A percentile compares a stretch with the other conserved stretches of the same genome.
Conservation (phyloP, 192 early-diverging fungal species). For the Entrophospora sp. region DNA sequence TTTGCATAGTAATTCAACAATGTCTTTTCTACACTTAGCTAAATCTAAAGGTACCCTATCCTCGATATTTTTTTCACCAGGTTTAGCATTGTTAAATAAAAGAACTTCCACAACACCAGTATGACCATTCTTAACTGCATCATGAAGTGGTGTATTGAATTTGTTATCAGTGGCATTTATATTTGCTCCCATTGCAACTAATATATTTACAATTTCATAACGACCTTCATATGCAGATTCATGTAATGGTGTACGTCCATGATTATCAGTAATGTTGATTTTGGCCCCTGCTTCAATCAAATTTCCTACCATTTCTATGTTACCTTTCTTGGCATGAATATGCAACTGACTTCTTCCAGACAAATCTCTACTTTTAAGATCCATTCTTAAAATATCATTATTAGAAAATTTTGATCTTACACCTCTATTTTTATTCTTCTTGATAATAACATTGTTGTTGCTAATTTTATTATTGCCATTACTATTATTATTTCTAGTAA, state of each 20-base stretch:
- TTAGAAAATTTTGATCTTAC: background rate
- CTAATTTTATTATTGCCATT: background rate
- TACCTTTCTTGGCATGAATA: conserved; percentile 53
- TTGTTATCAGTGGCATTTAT: conserved; percentile 48
- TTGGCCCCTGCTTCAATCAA: conserved; percentile 56
- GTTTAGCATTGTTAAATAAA: conserved; percentile 33
- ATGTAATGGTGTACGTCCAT: conserved; percentile 52
- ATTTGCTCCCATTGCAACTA: conserved; percentile 49
- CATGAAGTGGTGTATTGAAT: conserved; percentile 55
- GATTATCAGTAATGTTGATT: conserved; percentile 53
- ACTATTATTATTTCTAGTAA: conserved; percentile 1
- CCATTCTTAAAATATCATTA: conserved; percentile 31
- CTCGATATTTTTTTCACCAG: conserved; percentile 6
- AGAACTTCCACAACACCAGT: conserved; percentile 38
- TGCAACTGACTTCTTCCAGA: conserved; percentile 61
- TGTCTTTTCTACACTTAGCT: background rate
- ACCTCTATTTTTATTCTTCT: no score
- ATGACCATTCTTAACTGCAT: conserved; percentile 51
- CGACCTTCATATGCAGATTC: conserved; percentile 44
- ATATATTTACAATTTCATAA: conserved; percentile 30
- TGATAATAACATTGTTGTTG: no score
- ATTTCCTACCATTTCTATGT: conserved; percentile 32
- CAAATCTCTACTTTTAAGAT: conserved; percentile 45
- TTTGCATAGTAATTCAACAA: background rate
- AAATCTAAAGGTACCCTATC: conserved; percentile 6